Percentiles rank a stretch among this genome's conserved stretches.
Evolutionary conservation across 805 yeast species (phyloP).

Genomic region (Hanseniaspora mollemarum): DNA sequence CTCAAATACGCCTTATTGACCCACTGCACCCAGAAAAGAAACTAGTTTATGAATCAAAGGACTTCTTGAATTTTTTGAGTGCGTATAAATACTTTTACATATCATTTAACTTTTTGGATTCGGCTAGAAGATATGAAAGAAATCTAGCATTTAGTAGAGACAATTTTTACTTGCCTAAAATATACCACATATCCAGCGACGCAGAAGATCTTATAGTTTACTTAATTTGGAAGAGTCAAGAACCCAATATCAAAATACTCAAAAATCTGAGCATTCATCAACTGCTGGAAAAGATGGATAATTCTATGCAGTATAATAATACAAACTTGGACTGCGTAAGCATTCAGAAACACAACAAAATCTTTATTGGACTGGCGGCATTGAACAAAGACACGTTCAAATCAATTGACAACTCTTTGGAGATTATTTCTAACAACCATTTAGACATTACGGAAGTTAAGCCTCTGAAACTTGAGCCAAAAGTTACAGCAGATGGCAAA

Average conservation of each 20-base stretch:
- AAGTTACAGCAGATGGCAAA: no score
- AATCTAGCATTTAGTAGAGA: background rate
- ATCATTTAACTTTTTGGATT: background rate
- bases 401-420: no score
- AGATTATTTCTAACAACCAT: no score
- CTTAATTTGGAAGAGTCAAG: slow-evolving; percentile 1
- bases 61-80: background rate
- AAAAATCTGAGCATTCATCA: background rate
- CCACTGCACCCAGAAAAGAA: background rate
- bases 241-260: background rate
- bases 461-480: no score
- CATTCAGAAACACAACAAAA: background rate
- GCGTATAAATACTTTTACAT: slow-evolving; percentile 4
- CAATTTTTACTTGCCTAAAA: background rate
- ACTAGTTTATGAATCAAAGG: background rate
- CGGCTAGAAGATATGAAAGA: background rate
- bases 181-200: background rate
- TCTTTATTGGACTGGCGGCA: background rate
- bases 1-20: background rate
- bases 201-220: background rate
- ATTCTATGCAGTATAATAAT: background rate
- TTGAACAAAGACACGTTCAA: background rate
- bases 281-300: background rate
- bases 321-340: background rate
- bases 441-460: no score